phyloP scores from a whole-genome alignment of 805 yeast genomes.

The Myxozyma neotropica region DNA sequence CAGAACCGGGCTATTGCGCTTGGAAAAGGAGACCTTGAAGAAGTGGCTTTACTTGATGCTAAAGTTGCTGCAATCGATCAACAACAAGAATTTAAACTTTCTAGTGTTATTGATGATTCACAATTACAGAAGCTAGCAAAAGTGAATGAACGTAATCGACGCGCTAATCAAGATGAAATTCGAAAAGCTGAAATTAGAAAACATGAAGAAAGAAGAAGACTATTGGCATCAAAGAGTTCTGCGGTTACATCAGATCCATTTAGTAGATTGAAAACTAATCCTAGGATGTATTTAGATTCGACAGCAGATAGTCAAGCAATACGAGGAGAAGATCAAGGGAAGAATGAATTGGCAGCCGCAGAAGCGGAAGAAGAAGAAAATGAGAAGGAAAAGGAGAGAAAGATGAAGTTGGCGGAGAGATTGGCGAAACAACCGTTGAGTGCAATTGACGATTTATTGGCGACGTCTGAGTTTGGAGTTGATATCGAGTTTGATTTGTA shows the following conservation, averaged over 20 bases:
- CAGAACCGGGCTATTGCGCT: constrained; percentile 76
- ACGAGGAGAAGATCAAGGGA: constrained; percentile 49
- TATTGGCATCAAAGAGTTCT: constrained; percentile 32
- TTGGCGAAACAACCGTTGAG: constrained; percentile 28
- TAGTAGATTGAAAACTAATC: constrained; percentile 82
- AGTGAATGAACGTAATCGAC: constrained; percentile 84
- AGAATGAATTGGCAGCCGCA: constrained; percentile 8
- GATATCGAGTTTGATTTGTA: constrained; percentile 40
- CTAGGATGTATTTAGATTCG: constrained; percentile 70
- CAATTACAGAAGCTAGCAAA: constrained; percentile 55
- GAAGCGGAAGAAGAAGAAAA: constrained; percentile 9
- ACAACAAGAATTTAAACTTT: constrained; percentile 3
- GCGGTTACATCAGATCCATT: constrained; percentile 69
- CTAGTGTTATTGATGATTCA: constrained; percentile 18
- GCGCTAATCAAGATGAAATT: constrained; percentile 71
- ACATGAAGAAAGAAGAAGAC: constrained; percentile 52
- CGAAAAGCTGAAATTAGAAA: constrained; percentile 77
- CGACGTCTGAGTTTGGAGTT: constrained; percentile 43
- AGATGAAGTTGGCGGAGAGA: constrained; percentile 44
- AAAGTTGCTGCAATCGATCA: constrained; percentile 40
- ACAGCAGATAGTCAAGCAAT: constrained; percentile 52
- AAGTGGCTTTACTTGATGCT: constrained; percentile 42
- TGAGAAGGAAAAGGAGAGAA: constrained; percentile 48
- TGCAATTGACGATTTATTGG: constrained; percentile 45
- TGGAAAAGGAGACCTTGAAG: constrained; percentile 46